Evolutionary conservation across 2,329 filamentous ascomycete genomes (phyloP), one percentile per base, ranked within the genome.

Genomic region (Elsinoe necatrix): DNA sequence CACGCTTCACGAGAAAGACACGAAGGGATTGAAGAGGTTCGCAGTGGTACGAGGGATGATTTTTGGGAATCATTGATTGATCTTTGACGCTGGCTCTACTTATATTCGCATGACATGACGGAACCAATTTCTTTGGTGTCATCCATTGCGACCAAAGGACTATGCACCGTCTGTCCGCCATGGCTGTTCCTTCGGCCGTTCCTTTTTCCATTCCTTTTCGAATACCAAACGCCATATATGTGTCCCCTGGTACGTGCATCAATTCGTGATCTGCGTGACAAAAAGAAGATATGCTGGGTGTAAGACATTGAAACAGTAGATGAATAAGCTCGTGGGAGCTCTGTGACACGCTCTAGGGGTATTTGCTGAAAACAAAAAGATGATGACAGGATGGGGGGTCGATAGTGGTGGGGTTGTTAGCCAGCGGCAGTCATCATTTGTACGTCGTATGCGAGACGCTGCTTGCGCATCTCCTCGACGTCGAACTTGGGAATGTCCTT

Each of bases 401-500:
- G 16, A 31, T 14, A 1, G 14, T n/a, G 34, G 12, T 21, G 48
- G 4, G 8, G 48, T 5, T 25, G 41, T 29, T 35, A 56, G 23
- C 39, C 42, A 48, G 54, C 54, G n/a, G 54, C 54, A n/a, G 42
- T 41, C 54, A 48, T 56, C 43, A 57, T 35, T 34, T 70, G 69
- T 23, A 75, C 75, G 60, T 79, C 77, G 67, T 73, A 75, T 41
- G 74, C 70, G 63, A 77, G 64, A 45, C 76, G 72, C 54, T 71
- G 69, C 57, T 73, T 70, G 61, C 73, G 74, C 65, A 76, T 73
- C 56, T 77, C 75, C 29, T 77, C 75, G 29, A 73, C 69, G 54
- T 80, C 75, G 63, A 78, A 79, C 18, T 66, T 63, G 4, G 75
- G 72, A 18, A 58, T 55, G 18, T 65, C 66, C 41, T 68, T 55